Conservation (phyloP, 345 rosid genomes). For the Salix exigua region DNA sequence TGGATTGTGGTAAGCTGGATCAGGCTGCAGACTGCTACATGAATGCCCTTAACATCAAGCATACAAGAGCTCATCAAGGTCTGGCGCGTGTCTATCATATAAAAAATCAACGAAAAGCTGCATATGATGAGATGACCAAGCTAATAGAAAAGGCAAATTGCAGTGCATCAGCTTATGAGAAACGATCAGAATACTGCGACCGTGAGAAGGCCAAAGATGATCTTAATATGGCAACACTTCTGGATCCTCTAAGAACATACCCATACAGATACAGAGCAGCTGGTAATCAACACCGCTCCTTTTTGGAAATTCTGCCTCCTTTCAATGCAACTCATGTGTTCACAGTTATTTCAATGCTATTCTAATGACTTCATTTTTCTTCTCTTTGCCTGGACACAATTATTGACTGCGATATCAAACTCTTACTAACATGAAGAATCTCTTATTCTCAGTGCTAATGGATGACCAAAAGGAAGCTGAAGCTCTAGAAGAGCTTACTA, state of each 20-base stretch:
- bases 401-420: background rate
- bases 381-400: background rate
- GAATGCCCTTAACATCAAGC: constrained; percentile 79
- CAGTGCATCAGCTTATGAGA: constrained; percentile 84
- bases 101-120: constrained; percentile 64
- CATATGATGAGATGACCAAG: constrained; percentile 85
- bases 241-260: constrained; percentile 89
- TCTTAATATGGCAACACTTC: constrained; percentile 73
- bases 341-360: background rate
- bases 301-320: background rate
- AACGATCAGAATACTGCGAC: constrained; percentile 87
- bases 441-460: constrained; percentile 62
- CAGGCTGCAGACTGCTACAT: constrained; percentile 70
- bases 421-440: constrained; percentile 13
- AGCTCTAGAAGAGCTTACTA: constrained; percentile 82
- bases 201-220: constrained; percentile 72
- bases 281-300: constrained; percentile 39
- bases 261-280: constrained; percentile 97
- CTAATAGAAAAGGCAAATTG: constrained; percentile 66
- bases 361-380: background rate
- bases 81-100: constrained; percentile 74
- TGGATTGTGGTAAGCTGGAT: constrained; percentile 70
- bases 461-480: constrained; percentile 81
- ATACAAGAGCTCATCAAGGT: constrained; percentile 97
- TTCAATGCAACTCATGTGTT: background rate